Base-by-base conservation (phyloP, 2,329 filamentous ascomycete species). In the Arthrobotrys iridis region DNA sequence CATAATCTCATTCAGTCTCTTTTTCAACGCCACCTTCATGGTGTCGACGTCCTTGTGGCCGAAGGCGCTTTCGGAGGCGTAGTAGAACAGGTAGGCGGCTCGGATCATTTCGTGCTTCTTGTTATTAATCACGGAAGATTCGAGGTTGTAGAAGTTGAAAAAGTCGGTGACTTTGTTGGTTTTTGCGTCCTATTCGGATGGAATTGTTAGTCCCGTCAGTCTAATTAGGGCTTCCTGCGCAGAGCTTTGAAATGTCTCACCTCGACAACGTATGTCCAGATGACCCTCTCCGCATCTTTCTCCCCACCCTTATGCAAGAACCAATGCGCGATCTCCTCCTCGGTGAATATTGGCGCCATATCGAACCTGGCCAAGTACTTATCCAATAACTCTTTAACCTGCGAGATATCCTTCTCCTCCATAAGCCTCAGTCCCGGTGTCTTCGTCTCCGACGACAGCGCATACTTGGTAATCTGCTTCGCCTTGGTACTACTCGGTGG, bases 61-160 rank as follows among this genome's bases (percentile, higher is more conserved):
- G 77, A 97, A 91, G 8, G 90, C 94, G 3, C 87, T 85, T 80
- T 97, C 93, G 4, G 91, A 91, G 68, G 92, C 95, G 81, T 99
- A 99, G 86, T 99, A 99, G 85, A 94, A 99, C 65, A 98, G 87
- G 83, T 99, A 99, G 28, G 95, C 95, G 2, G 94, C 95, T 78
- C 90, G 91, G 80, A 99, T 89, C 68, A 89, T 88, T 73, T 88
- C 87, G 83, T 96, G 90, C 81, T 91, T 91, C 48, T 88, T 84
- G 80, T 93, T 89, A 78, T 90, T 89, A 80, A 99, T 96, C 71
- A 97, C 91, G 0, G 93, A 95, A 13, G 93, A 97, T 82, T 97
- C 93, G 33, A 99, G 90, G 81, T 89, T 90, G 85, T 98, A 99
- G 84, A 98, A 99, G 37, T 93, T 97, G 84, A 97, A 91, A 84